Conservation (phyloP, 495 filamentous ascomycete genomes). For the Penicillium steckii region DNA sequence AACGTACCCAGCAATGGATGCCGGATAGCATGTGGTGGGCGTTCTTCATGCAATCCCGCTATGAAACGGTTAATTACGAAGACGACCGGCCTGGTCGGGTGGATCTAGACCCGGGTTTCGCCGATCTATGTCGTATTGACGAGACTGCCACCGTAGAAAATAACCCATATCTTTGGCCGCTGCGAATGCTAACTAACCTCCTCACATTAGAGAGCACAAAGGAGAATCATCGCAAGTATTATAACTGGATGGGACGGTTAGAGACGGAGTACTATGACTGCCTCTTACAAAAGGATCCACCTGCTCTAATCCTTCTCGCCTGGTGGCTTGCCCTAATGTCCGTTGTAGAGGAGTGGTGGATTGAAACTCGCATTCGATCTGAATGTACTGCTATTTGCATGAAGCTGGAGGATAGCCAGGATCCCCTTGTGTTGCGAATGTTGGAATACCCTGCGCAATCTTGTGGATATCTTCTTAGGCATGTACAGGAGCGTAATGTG, state of each 20-base stretch:
- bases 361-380: conserved; percentile 34
- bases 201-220: conserved; percentile 20
- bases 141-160: conserved; percentile 33
- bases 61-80: conserved; percentile 23
- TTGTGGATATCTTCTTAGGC: conserved; percentile 74
- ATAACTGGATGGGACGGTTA: conserved; percentile 38
- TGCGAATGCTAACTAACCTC: conserved; percentile 36
- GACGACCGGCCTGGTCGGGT: conserved; percentile 32
- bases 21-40: conserved; percentile 39
- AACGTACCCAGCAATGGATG: conserved; percentile 28
- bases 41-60: conserved; percentile 32
- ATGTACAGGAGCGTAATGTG: conserved; percentile 61
- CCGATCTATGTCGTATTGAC: conserved; percentile 39
- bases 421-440: conserved; percentile 24
- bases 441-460: conserved; percentile 61
- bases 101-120: conserved; percentile 35
- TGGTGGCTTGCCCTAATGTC: conserved; percentile 45
- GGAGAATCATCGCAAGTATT: conserved; percentile 19
- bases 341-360: conserved; percentile 38
- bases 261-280: conserved; percentile 29
- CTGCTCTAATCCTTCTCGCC: conserved; percentile 43
- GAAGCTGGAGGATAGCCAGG: conserved; percentile 33
- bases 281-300: conserved; percentile 37
- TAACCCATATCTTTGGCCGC: conserved; percentile 40
- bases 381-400: conserved; percentile 49